These are phyloP conservation scores for Solanum paucissectum DNA, from an alignment of 257 asterid genomes.

Conservation along the genomic window DNA sequence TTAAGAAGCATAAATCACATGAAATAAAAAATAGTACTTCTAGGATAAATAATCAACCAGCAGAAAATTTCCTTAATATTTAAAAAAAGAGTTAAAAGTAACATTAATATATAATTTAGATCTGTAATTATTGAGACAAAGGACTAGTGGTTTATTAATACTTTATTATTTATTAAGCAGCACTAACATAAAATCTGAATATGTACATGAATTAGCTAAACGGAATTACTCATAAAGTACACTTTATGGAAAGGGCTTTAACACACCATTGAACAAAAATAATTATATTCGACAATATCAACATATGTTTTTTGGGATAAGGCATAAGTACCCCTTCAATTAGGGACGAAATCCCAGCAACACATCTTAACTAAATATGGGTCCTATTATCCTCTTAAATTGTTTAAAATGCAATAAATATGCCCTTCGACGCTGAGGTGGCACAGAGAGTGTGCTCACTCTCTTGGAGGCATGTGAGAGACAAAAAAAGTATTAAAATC, in stretches of 20 bases:
- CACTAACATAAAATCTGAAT: not conserved
- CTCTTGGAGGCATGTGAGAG: too few species aligned
- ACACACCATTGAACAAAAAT: too few species aligned
- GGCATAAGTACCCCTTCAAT: too few species aligned
- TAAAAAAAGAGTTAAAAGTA: not conserved
- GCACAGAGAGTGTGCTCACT: too few species aligned
- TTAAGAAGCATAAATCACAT: not conserved
- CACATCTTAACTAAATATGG: too few species aligned
- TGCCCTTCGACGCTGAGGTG: too few species aligned
- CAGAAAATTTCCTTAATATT: not conserved
- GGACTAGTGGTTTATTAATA: not conserved
- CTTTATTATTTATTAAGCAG: not conserved
- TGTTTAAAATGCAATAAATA: too few species aligned
- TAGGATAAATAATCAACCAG: not conserved
- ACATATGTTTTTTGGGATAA: too few species aligned
- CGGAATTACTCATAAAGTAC: not conserved
- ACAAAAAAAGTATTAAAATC: too few species aligned
- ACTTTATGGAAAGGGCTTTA: not conserved
- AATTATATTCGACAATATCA: too few species aligned
- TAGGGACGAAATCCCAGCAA: too few species aligned
- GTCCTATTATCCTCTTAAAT: too few species aligned
- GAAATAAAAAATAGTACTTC: not conserved
- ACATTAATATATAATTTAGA: not conserved
- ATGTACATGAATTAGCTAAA: not conserved
- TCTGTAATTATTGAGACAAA: not conserved